Evolutionary conservation across 2,329 filamentous ascomycete species (phyloP), one percentile per base, ranked within the genome.

Genomic region (Xylaria sp.): DNA sequence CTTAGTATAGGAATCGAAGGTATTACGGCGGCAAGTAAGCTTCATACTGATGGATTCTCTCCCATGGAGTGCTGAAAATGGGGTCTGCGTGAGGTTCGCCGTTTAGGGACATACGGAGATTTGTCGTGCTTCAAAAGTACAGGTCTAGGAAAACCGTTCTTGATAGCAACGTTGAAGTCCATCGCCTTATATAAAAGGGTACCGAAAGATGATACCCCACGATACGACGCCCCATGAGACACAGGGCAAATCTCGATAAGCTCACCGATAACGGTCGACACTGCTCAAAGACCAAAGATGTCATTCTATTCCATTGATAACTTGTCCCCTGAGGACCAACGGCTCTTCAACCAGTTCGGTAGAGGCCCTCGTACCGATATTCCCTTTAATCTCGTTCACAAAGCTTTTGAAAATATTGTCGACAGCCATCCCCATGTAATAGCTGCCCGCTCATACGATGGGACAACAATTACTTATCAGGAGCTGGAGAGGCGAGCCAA

Each of bases 401-500:
- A 73, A 67, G 76, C 77, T 12, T 77, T 78, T 61, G 77, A 78
- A 62, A 61, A 66, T 39, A 68, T 74, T 28, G 82, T 80, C 10
- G 74, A 77, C 52, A 68, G 70, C 13, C 76, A 77, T 34, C 82
- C 83, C 20, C 73, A 80, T 28, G 74, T 72, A 57, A 75, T 77
- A 34, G 83, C 84, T 15, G 76, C 83, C 23, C 78, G 80, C 10
- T 75, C 79, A 58, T 71, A 76, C 39, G 77, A 78, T 20, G 69
- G 71, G 23, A 67, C 67, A 7, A 70, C 67, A 18, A 74, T 85
- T 61, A 83, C 83, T 5, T 86, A 86, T 72, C 70, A 72, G 4
- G 79, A 84, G 61, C 81, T 86, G 56, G 81, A 83, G 41, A 73
- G 65, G 43, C 76, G 78, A 30, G 80, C 80, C 50, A 84, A 84